Evolutionary conservation across 140 eudicot species (phyloP).

Genomic region (Flaveria floridana): DNA sequence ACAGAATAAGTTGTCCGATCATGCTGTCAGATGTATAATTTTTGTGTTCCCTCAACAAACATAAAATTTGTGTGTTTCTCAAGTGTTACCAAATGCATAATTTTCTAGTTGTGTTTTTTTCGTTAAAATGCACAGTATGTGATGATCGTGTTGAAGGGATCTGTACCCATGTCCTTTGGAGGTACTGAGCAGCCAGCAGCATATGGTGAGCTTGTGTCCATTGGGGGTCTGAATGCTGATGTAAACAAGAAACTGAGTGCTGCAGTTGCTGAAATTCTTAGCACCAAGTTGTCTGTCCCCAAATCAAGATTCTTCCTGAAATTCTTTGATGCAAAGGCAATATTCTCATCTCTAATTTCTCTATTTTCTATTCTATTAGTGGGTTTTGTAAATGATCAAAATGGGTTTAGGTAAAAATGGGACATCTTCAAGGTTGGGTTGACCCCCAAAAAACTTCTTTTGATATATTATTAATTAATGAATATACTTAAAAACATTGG

Average conservation of each 20-base stretch:
- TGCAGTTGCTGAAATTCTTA: slow-evolving; percentile 58
- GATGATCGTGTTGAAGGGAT: slow-evolving; percentile 77
- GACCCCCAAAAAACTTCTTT: background rate
- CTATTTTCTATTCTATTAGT: background rate
- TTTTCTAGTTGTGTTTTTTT: no score
- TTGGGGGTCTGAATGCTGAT: slow-evolving; percentile 67
- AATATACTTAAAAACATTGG: background rate
- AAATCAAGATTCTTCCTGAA: slow-evolving; percentile 63
- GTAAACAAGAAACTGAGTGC: slow-evolving; percentile 81
- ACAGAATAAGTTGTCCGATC: background rate
- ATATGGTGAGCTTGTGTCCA: slow-evolving; percentile 69
- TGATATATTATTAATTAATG: no score
- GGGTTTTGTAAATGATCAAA: background rate
- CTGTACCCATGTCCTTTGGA: slow-evolving; percentile 73
- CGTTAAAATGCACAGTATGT: slow-evolving; percentile 50
- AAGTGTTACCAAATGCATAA: background rate
- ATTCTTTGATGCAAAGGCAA: slow-evolving; percentile 65
- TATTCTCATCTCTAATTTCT: background rate
- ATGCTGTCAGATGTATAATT: background rate
- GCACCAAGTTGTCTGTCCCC: slow-evolving; percentile 58
- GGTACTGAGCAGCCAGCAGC: slow-evolving; percentile 85
- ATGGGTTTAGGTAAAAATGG: background rate
- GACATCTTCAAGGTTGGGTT: background rate
- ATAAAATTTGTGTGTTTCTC: no score
- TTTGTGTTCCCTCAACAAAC: background rate